A percentile compares a stretch with the other conserved stretches of the same genome.
Conservation (phyloP, 768 basidiomycete genomes). For the Leccinum disarticulatum region DNA sequence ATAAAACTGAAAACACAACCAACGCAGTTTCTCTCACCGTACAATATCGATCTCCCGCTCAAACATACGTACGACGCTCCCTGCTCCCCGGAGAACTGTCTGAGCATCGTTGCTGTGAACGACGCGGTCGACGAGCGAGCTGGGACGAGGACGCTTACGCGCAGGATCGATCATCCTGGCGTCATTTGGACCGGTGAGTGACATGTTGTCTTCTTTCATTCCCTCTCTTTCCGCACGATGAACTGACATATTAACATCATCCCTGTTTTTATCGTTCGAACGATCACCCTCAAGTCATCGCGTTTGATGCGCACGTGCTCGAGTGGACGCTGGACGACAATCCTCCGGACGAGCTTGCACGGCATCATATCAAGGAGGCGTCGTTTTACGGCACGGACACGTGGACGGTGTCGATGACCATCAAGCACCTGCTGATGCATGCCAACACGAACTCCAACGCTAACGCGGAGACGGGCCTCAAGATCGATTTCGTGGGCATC, state of each 20-base stretch:
- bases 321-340: slow-evolving; percentile 79
- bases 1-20: neutral
- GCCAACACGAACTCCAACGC: slow-evolving; percentile 1
- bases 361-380: slow-evolving; percentile 91
- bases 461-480: slow-evolving; percentile 31
- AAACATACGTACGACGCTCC: slow-evolving; percentile 50
- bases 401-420: slow-evolving; percentile 71
- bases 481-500: slow-evolving; percentile 77
- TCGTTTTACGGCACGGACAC: slow-evolving; percentile 78
- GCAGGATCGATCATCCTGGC: slow-evolving; percentile 74
- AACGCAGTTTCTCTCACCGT: slow-evolving; percentile 76
- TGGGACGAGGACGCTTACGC: slow-evolving; percentile 67
- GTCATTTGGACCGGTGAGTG: slow-evolving; percentile 80
- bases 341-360: slow-evolving; percentile 70
- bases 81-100: slow-evolving; percentile 41
- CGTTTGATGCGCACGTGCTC: slow-evolving; percentile 89
- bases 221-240: neutral
- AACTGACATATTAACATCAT: neutral
- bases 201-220: too few species aligned
- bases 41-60: slow-evolving; percentile 67
- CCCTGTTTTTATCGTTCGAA: too few species aligned
- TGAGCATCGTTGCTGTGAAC: slow-evolving; percentile 58
- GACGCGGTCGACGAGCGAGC: slow-evolving; percentile 51
- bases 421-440: slow-evolving; percentile 45
- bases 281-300: slow-evolving; percentile 52